Conservation (phyloP, 306 rosid genomes). For the Aeschynomene evenia region DNA sequence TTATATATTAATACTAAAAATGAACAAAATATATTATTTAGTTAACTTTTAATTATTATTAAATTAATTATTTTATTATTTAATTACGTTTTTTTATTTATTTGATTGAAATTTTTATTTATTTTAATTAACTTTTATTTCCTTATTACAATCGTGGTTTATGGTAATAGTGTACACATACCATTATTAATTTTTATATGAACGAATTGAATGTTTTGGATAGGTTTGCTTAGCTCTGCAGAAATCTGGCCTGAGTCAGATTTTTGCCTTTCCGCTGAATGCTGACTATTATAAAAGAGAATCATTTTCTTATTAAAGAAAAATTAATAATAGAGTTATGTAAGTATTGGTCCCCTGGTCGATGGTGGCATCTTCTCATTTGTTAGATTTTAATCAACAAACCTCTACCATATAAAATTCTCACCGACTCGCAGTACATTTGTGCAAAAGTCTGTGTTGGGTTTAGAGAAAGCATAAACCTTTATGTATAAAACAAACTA, state of each 20-base stretch:
- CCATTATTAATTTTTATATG: no score
- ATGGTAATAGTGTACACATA: no score
- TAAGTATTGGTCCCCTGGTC: slow-evolving; percentile 36
- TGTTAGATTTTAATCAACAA: neutral
- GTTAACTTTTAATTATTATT: no score
- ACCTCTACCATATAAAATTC: slow-evolving; percentile 31
- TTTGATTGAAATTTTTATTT: no score
- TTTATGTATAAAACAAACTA: neutral
- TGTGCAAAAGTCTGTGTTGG: slow-evolving; percentile 14
- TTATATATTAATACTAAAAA: no score
- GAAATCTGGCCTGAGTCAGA: slow-evolving; percentile 18
- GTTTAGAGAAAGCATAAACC: slow-evolving; percentile 25
- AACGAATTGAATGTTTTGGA: neutral
- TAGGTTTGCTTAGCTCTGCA: slow-evolving; percentile 15
- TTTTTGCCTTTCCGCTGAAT: neutral
- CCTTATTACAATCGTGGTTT: no score
- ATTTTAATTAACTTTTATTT: no score
- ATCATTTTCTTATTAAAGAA: slow-evolving; percentile 7
- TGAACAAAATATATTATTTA: no score
- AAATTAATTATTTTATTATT: no score
- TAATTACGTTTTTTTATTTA: no score
- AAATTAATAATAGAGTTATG: neutral
- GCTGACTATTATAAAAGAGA: neutral
- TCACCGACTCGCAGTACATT: slow-evolving; percentile 33
- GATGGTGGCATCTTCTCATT: slow-evolving; percentile 47